phyloP scores from a whole-genome alignment of 371 early-diverging fungal species.

The Lichtheimia corymbifera region DNA sequence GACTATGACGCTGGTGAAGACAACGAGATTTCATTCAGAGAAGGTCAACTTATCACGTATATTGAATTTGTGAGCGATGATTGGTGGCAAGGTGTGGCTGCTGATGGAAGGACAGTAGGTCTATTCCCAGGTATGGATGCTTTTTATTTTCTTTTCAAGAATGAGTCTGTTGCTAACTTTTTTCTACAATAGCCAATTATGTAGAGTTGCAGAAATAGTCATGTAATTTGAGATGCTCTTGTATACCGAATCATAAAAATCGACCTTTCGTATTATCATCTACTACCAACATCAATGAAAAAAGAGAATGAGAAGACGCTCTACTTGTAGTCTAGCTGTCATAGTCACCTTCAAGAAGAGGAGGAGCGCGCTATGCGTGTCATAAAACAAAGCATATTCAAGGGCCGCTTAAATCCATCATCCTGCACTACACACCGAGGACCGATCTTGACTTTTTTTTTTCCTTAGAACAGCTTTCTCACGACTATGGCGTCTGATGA shows the following conservation, averaged over 20 bases:
- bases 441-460: background rate
- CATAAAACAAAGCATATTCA: no score
- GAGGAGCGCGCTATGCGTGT: no score
- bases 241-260: no score
- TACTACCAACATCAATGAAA: no score
- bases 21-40: slow-evolving; percentile 83
- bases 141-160: background rate
- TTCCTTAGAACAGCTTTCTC: background rate
- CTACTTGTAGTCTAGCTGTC: no score
- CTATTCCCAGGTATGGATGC: slow-evolving; percentile 73
- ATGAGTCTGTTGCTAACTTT: background rate
- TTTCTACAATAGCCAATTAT: slow-evolving; percentile 15
- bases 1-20: slow-evolving; percentile 89
- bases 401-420: no score
- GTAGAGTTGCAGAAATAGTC: slow-evolving; percentile 18
- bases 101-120: slow-evolving; percentile 59
- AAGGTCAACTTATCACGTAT: slow-evolving; percentile 74
- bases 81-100: slow-evolving; percentile 87
- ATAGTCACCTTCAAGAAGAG: no score
- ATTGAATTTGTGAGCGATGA: slow-evolving; percentile 86
- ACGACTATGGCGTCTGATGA: slow-evolving; percentile 11
- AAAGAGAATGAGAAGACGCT: no score
- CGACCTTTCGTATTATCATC: no score
- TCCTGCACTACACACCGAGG: no score
- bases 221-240: no score